Base-by-base conservation (phyloP, 2,329 filamentous ascomycete genomes). In the Myriosclerotinia scirpicola region DNA sequence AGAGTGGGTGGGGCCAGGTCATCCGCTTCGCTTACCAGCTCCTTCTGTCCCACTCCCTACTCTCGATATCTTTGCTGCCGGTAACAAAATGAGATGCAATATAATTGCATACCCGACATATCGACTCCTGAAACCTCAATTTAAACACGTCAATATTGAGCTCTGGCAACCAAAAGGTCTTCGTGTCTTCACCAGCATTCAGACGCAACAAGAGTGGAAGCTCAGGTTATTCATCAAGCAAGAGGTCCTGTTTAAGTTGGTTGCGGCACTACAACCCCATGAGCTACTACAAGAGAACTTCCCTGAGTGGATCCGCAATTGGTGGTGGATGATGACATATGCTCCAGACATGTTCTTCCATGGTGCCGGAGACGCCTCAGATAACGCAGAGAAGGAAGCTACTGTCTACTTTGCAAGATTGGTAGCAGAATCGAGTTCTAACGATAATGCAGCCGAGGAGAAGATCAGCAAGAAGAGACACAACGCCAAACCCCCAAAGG, bases 261-360 rank as follows among this genome's bases (percentile, higher is more conserved):
- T 55, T 38, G 54, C 36, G 22, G n/a, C n/a, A 20, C 54, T 55
- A 2, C 34, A 40, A 40, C 22, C 36, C 20, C 15, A 55, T 17
- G 36, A 40, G 14, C 54, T 40, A 40, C 36, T 55, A 22, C 54
- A 55, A 0, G 22, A 55, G 6, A 20, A 22, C n/a, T 55, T 55
- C 6, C 36, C 54, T 17, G 36, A 55, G 5, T 55, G 54, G 54
- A 55, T 55, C 7, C 54, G 54, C 12, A 55, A 55, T 38, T 55
- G 54, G 54, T 55, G 54, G 54, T 55, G 54, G 54, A 55, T 55
- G 54, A 55, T 55, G 36, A 55, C 54, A 4, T 55, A 40, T 40
- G n/a, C 36, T 8, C 54, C 36, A 26, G 17, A 40, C 14, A 55
- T 55, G 54, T 40, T 55, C 54, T 55, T 36, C 36, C 54, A 55